Evolutionary conservation across 169 alveolate species (phyloP).

Genomic region (Plasmodium gallinaceum): DNA sequence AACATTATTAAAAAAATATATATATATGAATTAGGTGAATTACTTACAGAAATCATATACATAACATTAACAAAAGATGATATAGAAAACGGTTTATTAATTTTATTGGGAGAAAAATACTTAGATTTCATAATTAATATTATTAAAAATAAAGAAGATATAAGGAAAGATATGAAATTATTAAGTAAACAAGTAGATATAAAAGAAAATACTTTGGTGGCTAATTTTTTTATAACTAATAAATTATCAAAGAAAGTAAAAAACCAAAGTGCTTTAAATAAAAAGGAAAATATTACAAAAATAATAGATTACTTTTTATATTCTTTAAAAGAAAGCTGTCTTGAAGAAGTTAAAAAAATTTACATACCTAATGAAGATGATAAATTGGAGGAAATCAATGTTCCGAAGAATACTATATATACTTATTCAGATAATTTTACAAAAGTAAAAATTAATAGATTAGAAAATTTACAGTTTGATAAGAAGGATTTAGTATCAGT

Average conservation of each 20-base stretch:
- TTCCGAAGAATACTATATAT: constrained; percentile 49
- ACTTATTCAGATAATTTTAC: constrained; percentile 50
- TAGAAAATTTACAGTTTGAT: constrained; percentile 42
- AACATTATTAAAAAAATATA: constrained; percentile 31
- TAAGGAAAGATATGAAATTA: constrained; percentile 45
- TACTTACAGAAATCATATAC: constrained; percentile 41
- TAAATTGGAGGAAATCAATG: constrained; percentile 51
- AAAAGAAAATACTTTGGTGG: constrained; percentile 45
- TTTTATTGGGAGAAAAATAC: constrained; percentile 38
- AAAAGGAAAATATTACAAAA: constrained; percentile 61
- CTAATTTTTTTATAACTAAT: constrained; percentile 59
- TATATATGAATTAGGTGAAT: constrained; percentile 44
- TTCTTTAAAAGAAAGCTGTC: constrained; percentile 19
- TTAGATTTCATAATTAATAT: constrained; percentile 53
- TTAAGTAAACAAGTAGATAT: constrained; percentile 54
- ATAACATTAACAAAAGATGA: constrained; percentile 18
- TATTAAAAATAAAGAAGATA: constrained; percentile 50
- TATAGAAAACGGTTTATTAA: constrained; percentile 36
- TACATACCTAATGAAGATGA: constrained; percentile 70
- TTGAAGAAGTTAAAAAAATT: constrained; percentile 46
- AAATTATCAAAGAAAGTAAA: constrained; percentile 35
- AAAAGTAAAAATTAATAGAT: constrained; percentile 63
- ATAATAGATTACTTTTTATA: constrained; percentile 48
- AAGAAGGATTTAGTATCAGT: constrained; percentile 71
- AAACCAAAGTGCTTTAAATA: constrained; percentile 13